Evolutionary conservation across 768 basidiomycete species (phyloP).

Genomic region (Inosperma sp.): DNA sequence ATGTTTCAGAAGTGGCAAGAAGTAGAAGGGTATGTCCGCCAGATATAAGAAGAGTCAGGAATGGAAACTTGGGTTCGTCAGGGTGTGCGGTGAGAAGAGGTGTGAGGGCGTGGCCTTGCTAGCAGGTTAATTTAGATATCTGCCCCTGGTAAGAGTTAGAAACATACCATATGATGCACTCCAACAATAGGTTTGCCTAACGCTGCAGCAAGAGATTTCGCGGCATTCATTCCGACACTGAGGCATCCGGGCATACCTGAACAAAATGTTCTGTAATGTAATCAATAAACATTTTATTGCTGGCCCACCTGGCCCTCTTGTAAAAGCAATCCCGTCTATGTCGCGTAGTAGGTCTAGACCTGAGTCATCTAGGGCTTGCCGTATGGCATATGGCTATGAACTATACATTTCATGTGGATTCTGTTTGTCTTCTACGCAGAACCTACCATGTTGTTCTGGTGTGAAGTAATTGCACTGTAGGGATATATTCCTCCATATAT

Average conservation of each 20-base stretch:
- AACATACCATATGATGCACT: conserved; percentile 87
- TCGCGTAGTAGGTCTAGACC: conserved; percentile 48
- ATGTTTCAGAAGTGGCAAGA: conserved; percentile 53
- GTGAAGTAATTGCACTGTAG: conserved; percentile 67
- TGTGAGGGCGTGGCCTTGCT: conserved; percentile 94
- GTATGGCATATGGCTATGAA: conserved; percentile 67
- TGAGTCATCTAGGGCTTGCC: conserved; percentile 63
- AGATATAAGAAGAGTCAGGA: conserved; percentile 82
- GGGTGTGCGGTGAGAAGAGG: conserved; percentile 58
- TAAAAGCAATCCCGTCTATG: conserved; percentile 87
- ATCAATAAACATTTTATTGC: conserved; percentile 5
- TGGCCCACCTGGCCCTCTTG: conserved; percentile 73
- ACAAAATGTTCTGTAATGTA: not conserved
- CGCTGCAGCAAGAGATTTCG: conserved; percentile 80
- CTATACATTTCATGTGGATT: not conserved
- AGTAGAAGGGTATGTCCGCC: conserved; percentile 94
- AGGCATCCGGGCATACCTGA: conserved; percentile 79
- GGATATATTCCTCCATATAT: conserved; percentile 73
- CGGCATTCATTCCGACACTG: conserved; percentile 71
- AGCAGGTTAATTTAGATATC: conserved; percentile 3
- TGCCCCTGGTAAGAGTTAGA: not conserved
- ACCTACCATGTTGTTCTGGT: conserved; percentile 72
- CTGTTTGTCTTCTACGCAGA: not conserved
- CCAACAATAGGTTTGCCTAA: conserved; percentile 77
- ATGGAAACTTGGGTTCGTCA: conserved; percentile 65